These are phyloP conservation scores for Boechera stricta DNA, from an alignment of 345 rosid genomes.

Conservation along the genomic window DNA sequence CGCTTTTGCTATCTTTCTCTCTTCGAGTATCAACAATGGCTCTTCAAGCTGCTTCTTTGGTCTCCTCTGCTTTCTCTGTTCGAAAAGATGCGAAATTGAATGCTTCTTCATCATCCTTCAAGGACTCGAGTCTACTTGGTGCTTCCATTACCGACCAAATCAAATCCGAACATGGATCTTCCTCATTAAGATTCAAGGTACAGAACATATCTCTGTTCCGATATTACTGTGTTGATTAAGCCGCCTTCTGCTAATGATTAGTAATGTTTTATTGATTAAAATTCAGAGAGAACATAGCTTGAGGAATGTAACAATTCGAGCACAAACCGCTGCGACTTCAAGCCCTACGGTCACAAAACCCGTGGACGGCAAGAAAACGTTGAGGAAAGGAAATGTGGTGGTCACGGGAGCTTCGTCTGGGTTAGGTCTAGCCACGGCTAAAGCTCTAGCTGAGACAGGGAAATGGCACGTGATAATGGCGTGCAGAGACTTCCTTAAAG, in stretches of 20 bases:
- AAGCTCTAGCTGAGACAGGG: conserved; percentile 87
- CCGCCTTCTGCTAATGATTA: conserved; percentile 14
- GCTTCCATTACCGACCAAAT: conserved; percentile 67
- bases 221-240: neutral
- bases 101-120: conserved; percentile 56
- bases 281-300: conserved; percentile 59
- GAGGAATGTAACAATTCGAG: conserved; percentile 61
- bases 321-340: conserved; percentile 70
- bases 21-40: conserved; percentile 55
- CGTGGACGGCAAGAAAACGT: conserved; percentile 73
- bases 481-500: conserved; percentile 66
- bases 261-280: neutral
- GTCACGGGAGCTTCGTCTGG: conserved; percentile 96
- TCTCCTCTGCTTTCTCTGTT: conserved; percentile 65
- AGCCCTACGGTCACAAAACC: conserved; percentile 58
- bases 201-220: neutral
- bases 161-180: conserved; percentile 61
- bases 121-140: conserved; percentile 85
- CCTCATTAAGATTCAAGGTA: conserved; percentile 74
- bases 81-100: conserved; percentile 70
- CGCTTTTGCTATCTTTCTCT: conserved; percentile 1
- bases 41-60: conserved; percentile 73
- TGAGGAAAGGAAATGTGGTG: conserved; percentile 77
- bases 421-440: conserved; percentile 87
- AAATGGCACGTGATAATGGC: conserved; percentile 97